Conservation (phyloP, 1,284 basidiomycete species). For the Uromyces viciae-fabae region DNA sequence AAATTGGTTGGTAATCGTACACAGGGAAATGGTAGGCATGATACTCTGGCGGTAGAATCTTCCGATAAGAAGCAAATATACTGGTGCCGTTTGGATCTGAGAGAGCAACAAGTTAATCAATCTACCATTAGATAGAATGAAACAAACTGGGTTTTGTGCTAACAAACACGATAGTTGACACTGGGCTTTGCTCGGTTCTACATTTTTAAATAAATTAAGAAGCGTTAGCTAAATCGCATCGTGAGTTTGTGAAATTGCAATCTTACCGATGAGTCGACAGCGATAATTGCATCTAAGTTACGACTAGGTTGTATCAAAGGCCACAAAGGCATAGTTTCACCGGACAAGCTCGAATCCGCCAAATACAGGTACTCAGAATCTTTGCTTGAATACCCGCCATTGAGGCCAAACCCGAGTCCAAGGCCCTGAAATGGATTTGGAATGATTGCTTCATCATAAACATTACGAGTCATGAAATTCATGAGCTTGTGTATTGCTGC, state of each 20-base stretch:
- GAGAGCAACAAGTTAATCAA: neutral
- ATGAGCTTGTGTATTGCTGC: slow-evolving; percentile 38
- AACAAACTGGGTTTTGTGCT: neutral
- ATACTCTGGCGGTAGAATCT: slow-evolving; percentile 38
- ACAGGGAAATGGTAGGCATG: slow-evolving; percentile 35
- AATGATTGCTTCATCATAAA: slow-evolving; percentile 43
- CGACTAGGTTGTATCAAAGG: slow-evolving; percentile 53
- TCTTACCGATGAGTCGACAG: slow-evolving; percentile 40
- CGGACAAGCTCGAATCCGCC: slow-evolving; percentile 37
- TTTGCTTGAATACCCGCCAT: slow-evolving; percentile 15
- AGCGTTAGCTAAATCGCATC: neutral
- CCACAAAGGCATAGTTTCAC: slow-evolving; percentile 53
- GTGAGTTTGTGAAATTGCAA: neutral
- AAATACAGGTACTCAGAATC: slow-evolving; percentile 37
- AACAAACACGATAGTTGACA: slow-evolving; percentile 36
- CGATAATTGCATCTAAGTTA: slow-evolving; percentile 51
- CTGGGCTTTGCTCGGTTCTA: slow-evolving; percentile 45
- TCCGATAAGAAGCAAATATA: slow-evolving; percentile 36
- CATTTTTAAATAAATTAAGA: neutral
- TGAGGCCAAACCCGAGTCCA: slow-evolving; percentile 32
- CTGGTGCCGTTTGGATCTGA: slow-evolving; percentile 45
- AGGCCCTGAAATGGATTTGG: slow-evolving; percentile 45
- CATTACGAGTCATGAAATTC: slow-evolving; percentile 33
- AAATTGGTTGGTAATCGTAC: slow-evolving; percentile 16
- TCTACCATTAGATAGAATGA: neutral